These are phyloP conservation scores for Tetrapisispora phaffii DNA, from an alignment of 805 yeast genomes.

Conservation along the genomic window DNA sequence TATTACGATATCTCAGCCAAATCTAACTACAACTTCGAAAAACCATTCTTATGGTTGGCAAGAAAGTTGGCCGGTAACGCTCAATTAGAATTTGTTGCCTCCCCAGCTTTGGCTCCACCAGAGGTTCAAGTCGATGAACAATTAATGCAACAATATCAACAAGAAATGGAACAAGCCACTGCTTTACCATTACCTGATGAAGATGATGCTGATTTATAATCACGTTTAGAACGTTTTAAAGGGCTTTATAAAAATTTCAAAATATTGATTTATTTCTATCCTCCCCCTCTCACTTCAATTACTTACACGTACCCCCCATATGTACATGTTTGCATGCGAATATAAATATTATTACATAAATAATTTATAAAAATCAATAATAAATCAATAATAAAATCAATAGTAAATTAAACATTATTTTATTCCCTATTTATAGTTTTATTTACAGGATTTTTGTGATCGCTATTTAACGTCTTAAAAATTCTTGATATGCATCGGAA, in stretches of 20 bases:
- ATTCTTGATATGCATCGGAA: conserved; percentile 83
- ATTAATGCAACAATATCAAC: conserved; percentile 96
- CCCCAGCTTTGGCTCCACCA: conserved; percentile 99
- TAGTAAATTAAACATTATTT: background rate
- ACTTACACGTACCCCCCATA: too few species aligned
- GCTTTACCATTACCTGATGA: conserved; percentile 99
- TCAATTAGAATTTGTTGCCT: conserved; percentile 94
- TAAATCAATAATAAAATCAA: background rate
- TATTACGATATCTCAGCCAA: conserved; percentile 99
- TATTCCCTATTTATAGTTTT: background rate
- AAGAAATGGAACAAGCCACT: conserved; percentile 98
- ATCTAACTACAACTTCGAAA: conserved; percentile 98
- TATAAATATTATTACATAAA: background rate
- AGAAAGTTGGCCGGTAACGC: conserved; percentile 98
- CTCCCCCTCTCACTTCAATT: background rate
- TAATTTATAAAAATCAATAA: too few species aligned
- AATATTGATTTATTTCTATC: background rate
- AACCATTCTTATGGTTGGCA: conserved; percentile 99
- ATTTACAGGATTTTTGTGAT: background rate
- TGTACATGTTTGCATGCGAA: too few species aligned
- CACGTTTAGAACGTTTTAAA: background rate
- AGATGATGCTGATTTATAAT: conserved; percentile 97
- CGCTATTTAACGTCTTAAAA: conserved; percentile 34
- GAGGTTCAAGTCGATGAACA: conserved; percentile 96
- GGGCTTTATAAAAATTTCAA: background rate